These are phyloP conservation scores for Tylopilus vinaceipallidus DNA, from an alignment of 768 basidiomycete species.

Conservation along the genomic window DNA sequence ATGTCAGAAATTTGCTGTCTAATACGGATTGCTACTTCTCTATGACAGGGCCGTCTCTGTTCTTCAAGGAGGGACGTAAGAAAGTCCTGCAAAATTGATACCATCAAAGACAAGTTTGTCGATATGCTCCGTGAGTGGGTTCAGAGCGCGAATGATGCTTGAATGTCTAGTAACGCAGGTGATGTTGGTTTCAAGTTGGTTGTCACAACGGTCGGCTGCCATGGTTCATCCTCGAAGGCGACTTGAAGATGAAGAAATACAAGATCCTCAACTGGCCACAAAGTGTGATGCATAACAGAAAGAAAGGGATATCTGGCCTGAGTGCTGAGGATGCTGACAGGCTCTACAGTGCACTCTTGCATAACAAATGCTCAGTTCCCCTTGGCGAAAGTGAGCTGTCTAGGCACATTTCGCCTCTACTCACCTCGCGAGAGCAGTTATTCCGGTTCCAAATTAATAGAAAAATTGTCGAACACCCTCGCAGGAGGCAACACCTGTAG, in stretches of 20 bases:
- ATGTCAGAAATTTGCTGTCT: no score
- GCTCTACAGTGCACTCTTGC: conserved; percentile 8
- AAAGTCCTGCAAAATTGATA: conserved; percentile 2
- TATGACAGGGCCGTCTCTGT: background rate
- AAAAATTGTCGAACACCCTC: no score
- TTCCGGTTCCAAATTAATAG: no score
- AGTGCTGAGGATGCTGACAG: conserved; percentile 2
- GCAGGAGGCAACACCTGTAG: no score
- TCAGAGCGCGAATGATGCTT: rapidly evolving
- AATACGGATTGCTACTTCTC: no score
- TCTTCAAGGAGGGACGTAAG: background rate
- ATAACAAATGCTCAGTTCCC: background rate
- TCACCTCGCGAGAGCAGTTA: no score
- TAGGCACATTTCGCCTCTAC: no score
- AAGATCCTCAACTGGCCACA: conserved; percentile 7
- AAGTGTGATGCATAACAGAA: background rate
- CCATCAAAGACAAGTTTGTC: conserved; percentile 1
- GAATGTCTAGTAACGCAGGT: background rate
- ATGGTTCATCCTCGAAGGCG: conserved; percentile 12
- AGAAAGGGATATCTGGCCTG: conserved; percentile 5
- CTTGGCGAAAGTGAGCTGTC: background rate
- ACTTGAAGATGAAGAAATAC: conserved; percentile 4
- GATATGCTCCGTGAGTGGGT: conserved; percentile 9
- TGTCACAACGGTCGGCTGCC: conserved; percentile 3
- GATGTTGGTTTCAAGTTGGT: conserved; percentile 5